Base-by-base conservation (phyloP, 2,329 filamentous ascomycete genomes). In the Ophioceras dolichostomum region DNA sequence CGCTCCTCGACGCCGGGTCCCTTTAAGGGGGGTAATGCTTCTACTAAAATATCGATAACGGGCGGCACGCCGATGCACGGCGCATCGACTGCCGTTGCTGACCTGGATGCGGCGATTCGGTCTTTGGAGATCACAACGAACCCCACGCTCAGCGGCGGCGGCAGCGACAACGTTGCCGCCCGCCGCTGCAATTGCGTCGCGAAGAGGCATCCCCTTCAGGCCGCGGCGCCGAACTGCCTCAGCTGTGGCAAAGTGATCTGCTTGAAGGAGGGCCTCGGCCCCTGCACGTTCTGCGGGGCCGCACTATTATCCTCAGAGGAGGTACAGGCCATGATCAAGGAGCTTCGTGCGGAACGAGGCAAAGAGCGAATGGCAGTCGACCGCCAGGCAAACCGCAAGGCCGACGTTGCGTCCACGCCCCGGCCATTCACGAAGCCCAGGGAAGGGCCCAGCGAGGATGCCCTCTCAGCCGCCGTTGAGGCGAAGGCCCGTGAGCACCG, bases 221-320 rank as follows among this genome's bases (percentile, higher is more conserved):
- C 76, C n/a, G 87, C 89, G 1, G 87, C 88, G 0, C 91, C 91
- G 1, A 98, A 96, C 55, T 98, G 91, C 54, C 63, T 93, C 13
- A 79, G 73, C 32, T 98, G 91, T 50, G 91, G 91, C 41, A 96
- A 96, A 56, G 86, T 98, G 10, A 80, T 96, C 38, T 98, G 91
- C 55, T 76, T 94, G 18, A 88, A 91, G 51, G 88, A 98, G 58
- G 91, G 91, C 0, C 68, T 96, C 1, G 89, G 89, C 0, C 89
- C 89, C 0, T 98, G 91, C 57, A 95, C 89, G 0, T 95, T 84
- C 52, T 98, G 91, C 61, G 77, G 78, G 1, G 68, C 72, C 0
- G 76, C 85, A 0, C 64, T 98, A 0, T 64, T 98, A 7, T 79
- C 70, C 21, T 55, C 73, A 0, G 62, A 71, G 4, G 87, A 96